phyloP scores from a whole-genome alignment of 148 eudicot genomes.

The Arctostaphylos glauca region DNA sequence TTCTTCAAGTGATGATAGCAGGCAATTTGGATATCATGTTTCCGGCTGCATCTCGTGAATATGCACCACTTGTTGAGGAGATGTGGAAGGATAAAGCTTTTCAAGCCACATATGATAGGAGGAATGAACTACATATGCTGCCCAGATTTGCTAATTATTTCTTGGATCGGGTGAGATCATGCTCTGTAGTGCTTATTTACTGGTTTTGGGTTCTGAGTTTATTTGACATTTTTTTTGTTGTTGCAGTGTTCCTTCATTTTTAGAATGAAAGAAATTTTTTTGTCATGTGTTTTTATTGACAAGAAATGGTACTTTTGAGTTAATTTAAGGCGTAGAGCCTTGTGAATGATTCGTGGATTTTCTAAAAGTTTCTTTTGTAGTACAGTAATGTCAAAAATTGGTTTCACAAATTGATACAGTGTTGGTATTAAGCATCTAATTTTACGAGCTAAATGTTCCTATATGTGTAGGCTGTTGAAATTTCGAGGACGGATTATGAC shows the following conservation, averaged over 20 bases:
- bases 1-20: conserved; percentile 56
- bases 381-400: background rate
- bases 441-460: conserved; percentile 7
- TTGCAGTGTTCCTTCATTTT: background rate
- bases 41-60: conserved; percentile 75
- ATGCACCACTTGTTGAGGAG: conserved; percentile 65
- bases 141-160: conserved; percentile 67
- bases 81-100: conserved; percentile 74
- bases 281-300: no score
- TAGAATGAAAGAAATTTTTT: no score
- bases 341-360: background rate
- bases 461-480: conserved; percentile 70
- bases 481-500: conserved; percentile 58
- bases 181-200: background rate
- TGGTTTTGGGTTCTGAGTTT: conserved; percentile 13
- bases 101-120: conserved; percentile 66
- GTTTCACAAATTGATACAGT: background rate
- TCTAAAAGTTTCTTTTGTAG: background rate
- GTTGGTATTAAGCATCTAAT: background rate
- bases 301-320: no score
- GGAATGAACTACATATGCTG: conserved; percentile 52
- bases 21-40: conserved; percentile 66
- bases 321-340: no score
- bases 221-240: background rate
- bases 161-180: conserved; percentile 55